Evolutionary conservation across 306 rosid genomes (phyloP).

Genomic region (Spatholobus suberectus): DNA sequence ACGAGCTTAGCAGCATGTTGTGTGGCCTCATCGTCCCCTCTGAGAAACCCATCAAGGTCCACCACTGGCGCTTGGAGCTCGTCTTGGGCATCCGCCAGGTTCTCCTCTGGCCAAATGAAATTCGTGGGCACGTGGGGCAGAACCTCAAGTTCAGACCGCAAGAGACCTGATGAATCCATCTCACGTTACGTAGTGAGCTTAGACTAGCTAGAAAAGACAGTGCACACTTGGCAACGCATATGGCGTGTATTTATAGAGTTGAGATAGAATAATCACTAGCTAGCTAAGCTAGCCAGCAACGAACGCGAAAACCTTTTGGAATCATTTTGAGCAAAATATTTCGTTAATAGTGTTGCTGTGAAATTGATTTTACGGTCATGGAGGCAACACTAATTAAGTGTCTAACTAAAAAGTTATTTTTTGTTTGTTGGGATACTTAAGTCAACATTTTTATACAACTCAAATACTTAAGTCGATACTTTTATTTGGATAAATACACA

Average conservation of each 20-base stretch:
- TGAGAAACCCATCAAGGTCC: constrained; percentile 65
- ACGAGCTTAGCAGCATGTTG: constrained; percentile 49
- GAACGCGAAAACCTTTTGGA: not conserved
- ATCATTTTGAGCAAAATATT: not conserved
- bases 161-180: constrained; percentile 47
- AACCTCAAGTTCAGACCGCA: constrained; percentile 18
- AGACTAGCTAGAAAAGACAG: not conserved
- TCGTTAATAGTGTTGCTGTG: not conserved
- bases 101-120: constrained; percentile 68
- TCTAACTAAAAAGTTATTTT: too few species aligned
- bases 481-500: too few species aligned
- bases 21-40: constrained; percentile 55
- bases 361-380: not conserved
- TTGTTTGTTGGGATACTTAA: too few species aligned
- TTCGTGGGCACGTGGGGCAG: constrained; percentile 46
- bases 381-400: not conserved
- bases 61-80: constrained; percentile 61
- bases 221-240: not conserved
- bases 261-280: not conserved
- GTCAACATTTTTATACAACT: too few species aligned
- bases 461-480: too few species aligned
- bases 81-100: constrained; percentile 46
- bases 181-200: not conserved
- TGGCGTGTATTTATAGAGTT: constrained; percentile 24
- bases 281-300: not conserved